Evolutionary conservation across 75 land plant genomes (phyloP).

Genomic region (Pinus tabuliformis): DNA sequence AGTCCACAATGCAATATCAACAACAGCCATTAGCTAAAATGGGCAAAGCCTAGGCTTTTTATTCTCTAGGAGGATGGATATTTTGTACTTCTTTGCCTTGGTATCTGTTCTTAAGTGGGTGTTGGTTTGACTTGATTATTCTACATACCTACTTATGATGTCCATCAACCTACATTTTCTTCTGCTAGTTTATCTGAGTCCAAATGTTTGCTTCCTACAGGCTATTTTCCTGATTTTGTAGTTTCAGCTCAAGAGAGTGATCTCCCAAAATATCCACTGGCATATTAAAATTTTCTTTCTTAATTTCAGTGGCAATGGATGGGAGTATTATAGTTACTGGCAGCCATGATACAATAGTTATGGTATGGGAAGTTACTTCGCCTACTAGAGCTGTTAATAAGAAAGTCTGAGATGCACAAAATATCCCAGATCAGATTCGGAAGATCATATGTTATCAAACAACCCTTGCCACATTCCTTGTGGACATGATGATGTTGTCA

Average conservation of each 20-base stretch:
- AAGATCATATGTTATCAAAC: conserved; percentile 63
- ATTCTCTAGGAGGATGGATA: not conserved
- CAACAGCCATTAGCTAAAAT: not conserved
- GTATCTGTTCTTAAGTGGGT: not conserved
- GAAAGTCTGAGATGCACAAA: conserved; percentile 24
- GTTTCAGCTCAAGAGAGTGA: not conserved
- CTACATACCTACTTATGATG: not conserved
- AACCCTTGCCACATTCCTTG: conserved; percentile 92
- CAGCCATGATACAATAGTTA: conserved; percentile 95
- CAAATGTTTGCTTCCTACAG: not conserved
- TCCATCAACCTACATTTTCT: not conserved
- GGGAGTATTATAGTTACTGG: conserved; percentile 96
- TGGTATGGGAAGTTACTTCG: conserved; percentile 85
- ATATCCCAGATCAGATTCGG: conserved; percentile 29
- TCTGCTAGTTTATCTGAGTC: not conserved
- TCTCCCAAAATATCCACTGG: not conserved
- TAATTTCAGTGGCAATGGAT: conserved; percentile 73
- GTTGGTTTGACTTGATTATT: not conserved
- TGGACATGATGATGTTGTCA: conserved; percentile 97
- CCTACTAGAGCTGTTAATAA: conserved; percentile 36
- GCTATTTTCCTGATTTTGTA: not conserved
- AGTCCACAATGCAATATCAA: not conserved
- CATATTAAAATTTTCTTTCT: not conserved
- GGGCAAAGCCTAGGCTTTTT: not conserved
- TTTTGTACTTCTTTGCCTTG: not conserved